Conservation (phyloP, 306 rosid species). For the Medicago lupulina region DNA sequence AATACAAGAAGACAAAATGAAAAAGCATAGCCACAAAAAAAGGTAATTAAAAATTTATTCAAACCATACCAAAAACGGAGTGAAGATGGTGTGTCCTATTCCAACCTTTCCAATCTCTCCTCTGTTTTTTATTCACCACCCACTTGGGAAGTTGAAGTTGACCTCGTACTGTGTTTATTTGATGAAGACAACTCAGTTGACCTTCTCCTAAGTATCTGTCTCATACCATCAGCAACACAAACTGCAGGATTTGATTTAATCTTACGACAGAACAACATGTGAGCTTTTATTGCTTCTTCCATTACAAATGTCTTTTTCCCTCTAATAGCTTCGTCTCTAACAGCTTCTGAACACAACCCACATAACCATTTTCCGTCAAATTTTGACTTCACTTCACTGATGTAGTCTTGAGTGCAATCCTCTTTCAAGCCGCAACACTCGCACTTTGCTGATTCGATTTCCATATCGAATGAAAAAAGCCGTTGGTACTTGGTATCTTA, state of each 20-base stretch:
- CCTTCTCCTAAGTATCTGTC: slow-evolving; percentile 83
- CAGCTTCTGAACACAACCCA: slow-evolving; percentile 97
- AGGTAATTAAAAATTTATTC: not conserved
- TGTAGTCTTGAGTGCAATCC: slow-evolving; percentile 84
- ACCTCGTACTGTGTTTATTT: slow-evolving; percentile 44
- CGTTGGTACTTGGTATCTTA: not conserved
- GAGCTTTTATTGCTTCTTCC: slow-evolving; percentile 91
- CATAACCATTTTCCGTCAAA: slow-evolving; percentile 91
- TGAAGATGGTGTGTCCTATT: slow-evolving; percentile 9
- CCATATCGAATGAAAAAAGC: not conserved
- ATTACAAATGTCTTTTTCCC: slow-evolving; percentile 53
- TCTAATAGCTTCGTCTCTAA: slow-evolving; percentile 72
- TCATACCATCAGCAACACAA: slow-evolving; percentile 89
- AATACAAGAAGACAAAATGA: slow-evolving; percentile 54
- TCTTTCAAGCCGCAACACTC: slow-evolving; percentile 90
- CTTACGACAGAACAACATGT: slow-evolving; percentile 88
- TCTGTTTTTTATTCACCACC: slow-evolving; percentile 9
- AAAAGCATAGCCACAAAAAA: slow-evolving; percentile 39
- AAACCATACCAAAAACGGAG: slow-evolving; percentile 6
- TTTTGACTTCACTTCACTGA: slow-evolving; percentile 67
- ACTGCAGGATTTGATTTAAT: slow-evolving; percentile 78
- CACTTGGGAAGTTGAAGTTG: not conserved
- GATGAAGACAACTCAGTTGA: slow-evolving; percentile 63
- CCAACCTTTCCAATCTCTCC: slow-evolving; percentile 1
- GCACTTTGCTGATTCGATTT: slow-evolving; percentile 53